Conservation (phyloP, 371 early-diverging fungal species). For the Lichtheimia corymbifera region DNA sequence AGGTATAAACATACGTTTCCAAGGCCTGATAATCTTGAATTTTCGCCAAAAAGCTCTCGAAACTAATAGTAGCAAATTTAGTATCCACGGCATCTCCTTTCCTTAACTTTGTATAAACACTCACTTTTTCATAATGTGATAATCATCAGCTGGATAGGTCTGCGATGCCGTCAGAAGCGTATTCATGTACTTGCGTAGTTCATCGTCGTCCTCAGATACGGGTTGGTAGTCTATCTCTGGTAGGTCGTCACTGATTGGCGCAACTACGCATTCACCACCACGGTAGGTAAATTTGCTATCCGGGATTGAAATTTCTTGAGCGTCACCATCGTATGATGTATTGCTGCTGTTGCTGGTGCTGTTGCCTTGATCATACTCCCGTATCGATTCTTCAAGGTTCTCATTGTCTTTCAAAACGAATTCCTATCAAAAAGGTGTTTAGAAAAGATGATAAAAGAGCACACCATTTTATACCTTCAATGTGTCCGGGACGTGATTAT, state of each 20-base stretch:
- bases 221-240: no score
- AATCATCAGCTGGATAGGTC: constrained; percentile 18
- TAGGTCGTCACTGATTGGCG: no score
- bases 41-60: constrained; percentile 21
- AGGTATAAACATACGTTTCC: constrained; percentile 12
- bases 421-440: constrained; percentile 6
- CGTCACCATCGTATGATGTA: no score
- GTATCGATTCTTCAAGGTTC: constrained; percentile 26
- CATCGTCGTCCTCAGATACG: neutral
- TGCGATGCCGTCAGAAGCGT: neutral
- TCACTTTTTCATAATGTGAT: constrained; percentile 32
- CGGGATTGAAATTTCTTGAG: no score
- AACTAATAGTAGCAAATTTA: neutral
- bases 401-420: constrained; percentile 32
- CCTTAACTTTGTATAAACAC: neutral
- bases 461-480: no score
- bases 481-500: neutral
- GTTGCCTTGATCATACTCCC: constrained; percentile 6
- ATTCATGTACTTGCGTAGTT: neutral
- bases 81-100: neutral
- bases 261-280: no score
- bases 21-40: constrained; percentile 10
- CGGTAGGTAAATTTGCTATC: no score
- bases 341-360: neutral
- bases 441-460: no score